Percentiles rank a stretch among this genome's conserved stretches.
These are phyloP conservation scores for Geotrichum bryndzae DNA, from an alignment of 1,139 yeast species.

Conservation along the genomic window DNA sequence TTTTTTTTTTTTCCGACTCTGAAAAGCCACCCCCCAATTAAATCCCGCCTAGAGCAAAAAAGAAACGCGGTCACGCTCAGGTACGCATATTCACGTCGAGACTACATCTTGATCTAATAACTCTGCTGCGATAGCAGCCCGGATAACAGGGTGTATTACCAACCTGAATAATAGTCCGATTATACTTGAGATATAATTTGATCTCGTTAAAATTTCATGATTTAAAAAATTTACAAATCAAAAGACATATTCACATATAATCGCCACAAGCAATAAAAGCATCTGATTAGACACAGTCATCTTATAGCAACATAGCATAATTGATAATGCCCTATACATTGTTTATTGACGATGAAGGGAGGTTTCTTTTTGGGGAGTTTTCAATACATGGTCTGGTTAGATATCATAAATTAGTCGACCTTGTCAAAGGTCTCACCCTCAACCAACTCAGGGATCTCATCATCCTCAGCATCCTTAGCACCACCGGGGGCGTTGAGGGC, in stretches of 20 bases:
- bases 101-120: too few species aligned
- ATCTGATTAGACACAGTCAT: neutral
- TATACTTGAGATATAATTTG: neutral
- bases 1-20: too few species aligned
- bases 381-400: neutral
- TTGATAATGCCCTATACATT: neutral
- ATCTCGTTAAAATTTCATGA: neutral
- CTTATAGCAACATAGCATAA: neutral
- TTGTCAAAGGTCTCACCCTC: conserved; percentile 95
- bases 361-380: neutral
- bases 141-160: neutral
- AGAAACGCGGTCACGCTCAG: too few species aligned
- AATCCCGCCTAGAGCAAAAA: too few species aligned
- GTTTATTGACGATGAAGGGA: neutral
- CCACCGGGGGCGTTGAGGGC: conserved; percentile 44
- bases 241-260: neutral
- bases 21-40: too few species aligned
- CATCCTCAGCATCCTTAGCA: conserved; percentile 49
- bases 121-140: neutral
- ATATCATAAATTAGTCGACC: conserved; percentile 18
- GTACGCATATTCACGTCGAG: too few species aligned
- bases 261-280: neutral
- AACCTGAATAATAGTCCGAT: neutral
- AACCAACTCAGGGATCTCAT: conserved; percentile 82
- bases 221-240: neutral